These are phyloP conservation scores for Artomyces pyxidatus DNA, from an alignment of 768 basidiomycete genomes.

Conservation along the genomic window DNA sequence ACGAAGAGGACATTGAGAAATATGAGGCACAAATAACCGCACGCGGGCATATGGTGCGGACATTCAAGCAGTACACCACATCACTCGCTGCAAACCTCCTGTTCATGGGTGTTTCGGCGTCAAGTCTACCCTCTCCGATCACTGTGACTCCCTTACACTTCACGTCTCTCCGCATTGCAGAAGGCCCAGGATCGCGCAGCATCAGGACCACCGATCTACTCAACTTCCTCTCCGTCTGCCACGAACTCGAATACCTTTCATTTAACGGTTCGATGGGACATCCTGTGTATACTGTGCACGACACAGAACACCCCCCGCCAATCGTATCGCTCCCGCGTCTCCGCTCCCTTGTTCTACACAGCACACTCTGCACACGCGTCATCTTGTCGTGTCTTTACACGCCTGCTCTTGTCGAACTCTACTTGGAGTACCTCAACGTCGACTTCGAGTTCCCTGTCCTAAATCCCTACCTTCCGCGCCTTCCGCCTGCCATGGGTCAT, in stretches of 20 bases:
- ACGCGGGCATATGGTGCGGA: not conserved
- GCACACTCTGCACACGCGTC: constrained; percentile 54
- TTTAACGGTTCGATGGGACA: constrained; percentile 48
- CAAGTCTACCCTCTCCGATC: constrained; percentile 39
- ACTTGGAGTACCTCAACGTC: constrained; percentile 60
- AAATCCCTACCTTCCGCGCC: constrained; percentile 18
- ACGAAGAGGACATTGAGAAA: constrained; percentile 10
- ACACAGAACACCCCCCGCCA: constrained; percentile 21
- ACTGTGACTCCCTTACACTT: constrained; percentile 44
- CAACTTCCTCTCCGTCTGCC: constrained; percentile 52
- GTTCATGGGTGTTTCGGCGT: constrained; percentile 40
- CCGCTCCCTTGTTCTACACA: constrained; percentile 46
- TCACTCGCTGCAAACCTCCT: constrained; percentile 14
- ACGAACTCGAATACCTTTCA: constrained; percentile 50
- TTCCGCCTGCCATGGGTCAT: constrained; percentile 14
- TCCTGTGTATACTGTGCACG: constrained; percentile 23
- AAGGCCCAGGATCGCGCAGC: constrained; percentile 33
- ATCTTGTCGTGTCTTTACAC: constrained; percentile 58
- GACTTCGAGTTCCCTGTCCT: constrained; percentile 31
- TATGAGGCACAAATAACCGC: constrained; percentile 2
- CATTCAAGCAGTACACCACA: constrained; percentile 9
- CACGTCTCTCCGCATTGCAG: constrained; percentile 49
- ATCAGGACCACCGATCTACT: constrained; percentile 44
- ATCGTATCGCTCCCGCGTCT: constrained; percentile 50
- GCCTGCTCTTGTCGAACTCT: constrained; percentile 51